Evolutionary conservation across 208 protist genomes (phyloP).

Genomic region (Angomonas deanei): DNA sequence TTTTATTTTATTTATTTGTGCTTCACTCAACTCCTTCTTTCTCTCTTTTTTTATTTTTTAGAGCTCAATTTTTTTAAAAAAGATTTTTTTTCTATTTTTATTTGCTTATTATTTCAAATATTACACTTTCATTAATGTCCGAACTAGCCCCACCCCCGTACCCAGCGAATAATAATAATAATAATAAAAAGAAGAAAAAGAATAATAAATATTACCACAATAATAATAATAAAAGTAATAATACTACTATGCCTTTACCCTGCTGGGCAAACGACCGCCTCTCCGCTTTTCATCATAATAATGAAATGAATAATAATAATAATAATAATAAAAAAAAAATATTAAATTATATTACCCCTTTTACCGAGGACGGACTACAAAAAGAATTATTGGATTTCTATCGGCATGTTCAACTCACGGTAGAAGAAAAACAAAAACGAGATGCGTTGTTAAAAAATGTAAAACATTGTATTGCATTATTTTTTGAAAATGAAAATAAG

Average conservation of each 20-base stretch:
- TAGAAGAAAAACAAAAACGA: constrained; percentile 5
- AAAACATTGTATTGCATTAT: no score
- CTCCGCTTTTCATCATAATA: neutral
- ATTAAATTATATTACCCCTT: neutral
- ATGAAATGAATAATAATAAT: neutral
- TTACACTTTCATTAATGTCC: neutral
- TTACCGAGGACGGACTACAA: constrained; percentile 19
- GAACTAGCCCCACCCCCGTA: neutral
- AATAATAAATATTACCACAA: neutral
- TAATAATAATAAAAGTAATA: constrained; percentile 2
- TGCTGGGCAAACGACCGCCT: neutral
- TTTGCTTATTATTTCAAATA: neutral
- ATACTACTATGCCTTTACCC: neutral
- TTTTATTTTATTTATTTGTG: constrained; percentile 5
- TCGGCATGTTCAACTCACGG: constrained; percentile 21
- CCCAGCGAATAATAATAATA: neutral
- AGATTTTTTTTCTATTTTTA: neutral
- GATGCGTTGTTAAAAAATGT: neutral
- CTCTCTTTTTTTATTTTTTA: constrained; percentile 9
- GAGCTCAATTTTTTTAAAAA: neutral
- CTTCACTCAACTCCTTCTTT: neutral
- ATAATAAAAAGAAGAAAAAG: neutral
- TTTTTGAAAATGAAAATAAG: neutral
- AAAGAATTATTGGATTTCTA: constrained; percentile 43
- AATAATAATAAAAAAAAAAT: neutral